These are phyloP conservation scores for Platanthera zijinensis DNA, from an alignment of 106 monocot genomes.

Conservation along the genomic window DNA sequence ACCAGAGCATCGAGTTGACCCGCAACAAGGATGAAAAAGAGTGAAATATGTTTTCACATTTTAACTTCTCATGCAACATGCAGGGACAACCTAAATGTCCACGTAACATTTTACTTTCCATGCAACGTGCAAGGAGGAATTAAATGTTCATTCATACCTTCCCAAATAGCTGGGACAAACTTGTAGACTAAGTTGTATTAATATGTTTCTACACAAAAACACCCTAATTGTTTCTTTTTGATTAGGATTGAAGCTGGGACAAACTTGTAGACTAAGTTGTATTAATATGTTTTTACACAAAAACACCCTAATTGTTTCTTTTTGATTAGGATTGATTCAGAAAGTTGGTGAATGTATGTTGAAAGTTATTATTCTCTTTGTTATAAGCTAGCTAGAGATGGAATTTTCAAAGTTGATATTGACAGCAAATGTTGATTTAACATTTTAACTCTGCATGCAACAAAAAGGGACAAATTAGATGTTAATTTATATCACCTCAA, in stretches of 20 bases:
- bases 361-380: not conserved
- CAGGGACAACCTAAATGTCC: no score
- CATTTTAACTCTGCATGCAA: no score
- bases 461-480: no score
- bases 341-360: not conserved
- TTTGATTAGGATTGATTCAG: not conserved
- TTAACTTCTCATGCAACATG: no score
- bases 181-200: not conserved
- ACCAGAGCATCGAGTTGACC: no score
- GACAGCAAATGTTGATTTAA: not conserved
- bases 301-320: not conserved
- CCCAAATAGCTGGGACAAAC: no score
- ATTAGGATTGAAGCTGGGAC: not conserved
- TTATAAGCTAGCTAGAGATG: not conserved
- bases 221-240: not conserved
- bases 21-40: no score
- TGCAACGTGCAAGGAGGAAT: no score
- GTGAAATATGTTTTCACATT: no score
- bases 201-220: not conserved
- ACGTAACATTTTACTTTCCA: no score
- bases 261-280: not conserved
- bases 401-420: not conserved
- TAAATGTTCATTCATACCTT: no score
- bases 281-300: not conserved
- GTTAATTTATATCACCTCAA: no score